Base-by-base conservation (phyloP, 2,329 filamentous ascomycete species). In the Fusarium globosum region DNA sequence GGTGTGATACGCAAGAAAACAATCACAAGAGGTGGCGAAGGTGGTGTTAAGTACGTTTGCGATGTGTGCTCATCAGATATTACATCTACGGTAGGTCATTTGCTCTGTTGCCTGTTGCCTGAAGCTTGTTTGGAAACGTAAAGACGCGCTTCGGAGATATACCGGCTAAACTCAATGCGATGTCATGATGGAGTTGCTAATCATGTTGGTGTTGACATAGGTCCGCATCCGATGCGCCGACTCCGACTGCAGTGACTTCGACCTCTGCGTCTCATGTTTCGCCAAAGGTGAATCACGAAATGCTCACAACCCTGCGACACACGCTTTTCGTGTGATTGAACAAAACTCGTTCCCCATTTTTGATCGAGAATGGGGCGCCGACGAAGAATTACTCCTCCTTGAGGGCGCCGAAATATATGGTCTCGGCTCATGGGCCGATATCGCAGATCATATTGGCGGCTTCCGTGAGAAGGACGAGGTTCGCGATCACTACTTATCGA, bases 311-410 rank as follows among this genome's bases (percentile, higher is more conserved):
- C 96, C 96, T 13, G 88, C 91, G 10, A 93, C 93, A 18, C 96
- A 99, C 83, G 87, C 94, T 20, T 99, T 92, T 82, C 93, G 94
- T 72, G 96, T 99, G 39, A 98, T 99, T 74, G 96, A 99, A 82
- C 96, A 98, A 79, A 97, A 99, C 80, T 98, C 96, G 0, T 97
- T 99, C 56, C 96, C 96, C 2, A 98, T 99, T 66, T 99, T 97
- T 79, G 92, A 95, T 75, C 89, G 90, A 65, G 95, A 97, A 79
- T 99, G 96, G 96, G 96, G 96, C 59, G 96, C 96, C 30, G 96
- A 99, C 80, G 96, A 99, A 81, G 96, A 99, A 82, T 84, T 98
- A n/a, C 85, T 98, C 10, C 85, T 99, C 60, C 84, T 99, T 2
- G 96, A 99, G 84, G 96, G 96, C 28, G 95, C 94, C 16, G 96